Conservation (phyloP, 2,329 filamentous ascomycete genomes). For the Beauveria pseudobassiana region DNA sequence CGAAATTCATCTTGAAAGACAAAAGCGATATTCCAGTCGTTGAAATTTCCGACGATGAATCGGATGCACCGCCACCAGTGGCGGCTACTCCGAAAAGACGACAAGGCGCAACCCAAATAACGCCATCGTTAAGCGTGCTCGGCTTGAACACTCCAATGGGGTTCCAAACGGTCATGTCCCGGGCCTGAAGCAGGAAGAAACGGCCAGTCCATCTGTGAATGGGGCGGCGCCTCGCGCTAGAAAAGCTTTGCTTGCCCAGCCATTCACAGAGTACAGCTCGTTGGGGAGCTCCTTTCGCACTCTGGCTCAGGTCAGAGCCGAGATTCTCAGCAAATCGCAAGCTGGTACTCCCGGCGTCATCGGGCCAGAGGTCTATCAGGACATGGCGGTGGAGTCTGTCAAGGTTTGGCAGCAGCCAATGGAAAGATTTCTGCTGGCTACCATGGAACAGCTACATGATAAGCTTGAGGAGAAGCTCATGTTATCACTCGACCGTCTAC, state of each 20-base stretch:
- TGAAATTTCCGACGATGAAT: slow-evolving; percentile 34
- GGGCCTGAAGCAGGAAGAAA: slow-evolving; percentile 33
- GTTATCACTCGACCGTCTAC: slow-evolving; percentile 37
- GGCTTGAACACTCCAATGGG: neutral
- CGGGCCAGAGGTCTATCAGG: slow-evolving; percentile 52
- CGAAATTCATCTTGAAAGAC: slow-evolving; percentile 36
- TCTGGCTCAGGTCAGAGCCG: slow-evolving; percentile 42
- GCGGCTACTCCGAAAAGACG: slow-evolving; percentile 23
- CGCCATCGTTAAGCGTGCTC: slow-evolving; percentile 24
- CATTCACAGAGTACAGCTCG: slow-evolving; percentile 32
- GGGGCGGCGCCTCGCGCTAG: slow-evolving; percentile 16
- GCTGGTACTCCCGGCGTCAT: slow-evolving; percentile 53
- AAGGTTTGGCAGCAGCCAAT: slow-evolving; percentile 50
- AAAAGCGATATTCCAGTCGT: slow-evolving; percentile 26
- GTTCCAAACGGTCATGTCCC: slow-evolving; percentile 8
- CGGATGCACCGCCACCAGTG: slow-evolving; percentile 21
- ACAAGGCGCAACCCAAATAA: slow-evolving; percentile 19
- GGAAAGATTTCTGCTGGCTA: slow-evolving; percentile 37
- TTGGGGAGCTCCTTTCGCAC: slow-evolving; percentile 36
- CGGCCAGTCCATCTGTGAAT: slow-evolving; percentile 4
- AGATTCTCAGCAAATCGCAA: slow-evolving; percentile 46
- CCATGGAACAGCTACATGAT: slow-evolving; percentile 39
- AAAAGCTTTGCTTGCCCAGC: slow-evolving; percentile 20
- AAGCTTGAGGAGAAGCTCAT: slow-evolving; percentile 41
- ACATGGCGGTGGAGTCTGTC: slow-evolving; percentile 49